A percentile compares a stretch with the other conserved stretches of the same genome.
phyloP scores from a whole-genome alignment of 2,329 filamentous ascomycete species.

The Claviceps citrina region DNA sequence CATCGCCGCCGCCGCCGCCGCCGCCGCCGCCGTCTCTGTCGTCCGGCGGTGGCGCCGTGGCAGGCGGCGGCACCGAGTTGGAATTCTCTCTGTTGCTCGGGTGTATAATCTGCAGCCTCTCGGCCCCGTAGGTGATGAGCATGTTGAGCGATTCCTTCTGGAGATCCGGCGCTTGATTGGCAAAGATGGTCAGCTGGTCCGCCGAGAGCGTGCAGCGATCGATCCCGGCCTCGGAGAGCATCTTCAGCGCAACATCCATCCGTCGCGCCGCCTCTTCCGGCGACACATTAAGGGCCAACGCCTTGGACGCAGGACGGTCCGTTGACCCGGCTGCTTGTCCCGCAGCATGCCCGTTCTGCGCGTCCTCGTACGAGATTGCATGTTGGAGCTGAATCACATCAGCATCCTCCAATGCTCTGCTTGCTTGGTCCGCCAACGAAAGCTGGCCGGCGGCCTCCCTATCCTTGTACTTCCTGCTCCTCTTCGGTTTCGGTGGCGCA shows the following conservation, averaged over 20 bases:
- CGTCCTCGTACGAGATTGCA: background rate
- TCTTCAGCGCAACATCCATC: conserved; percentile 29
- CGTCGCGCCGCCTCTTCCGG: conserved; percentile 35
- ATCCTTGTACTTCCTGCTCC: conserved; percentile 11
- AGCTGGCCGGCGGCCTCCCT: conserved; percentile 6
- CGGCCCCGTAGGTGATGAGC: conserved; percentile 41
- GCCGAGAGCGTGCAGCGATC: conserved; percentile 34
- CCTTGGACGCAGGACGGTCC: conserved; percentile 8
- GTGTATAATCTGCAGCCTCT: conserved; percentile 41
- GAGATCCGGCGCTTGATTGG: conserved; percentile 41
- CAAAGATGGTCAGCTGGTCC: conserved; percentile 44
- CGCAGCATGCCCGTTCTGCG: background rate
- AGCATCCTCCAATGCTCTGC: conserved; percentile 3
- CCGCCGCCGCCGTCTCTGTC: conserved; percentile 5
- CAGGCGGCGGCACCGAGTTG: conserved; percentile 13
- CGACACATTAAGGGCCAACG: conserved; percentile 19
- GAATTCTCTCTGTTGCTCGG: conserved; percentile 25
- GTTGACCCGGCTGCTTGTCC: background rate
- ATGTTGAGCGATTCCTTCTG: conserved; percentile 40
- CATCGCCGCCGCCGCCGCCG: conserved; percentile 7
- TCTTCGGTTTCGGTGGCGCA: conserved; percentile 13
- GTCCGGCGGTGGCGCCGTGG: conserved; percentile 11
- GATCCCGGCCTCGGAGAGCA: conserved; percentile 32
- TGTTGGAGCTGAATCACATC: conserved; percentile 3
- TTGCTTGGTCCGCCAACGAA: conserved; percentile 6